Evolutionary conservation across 805 yeast species (phyloP).

Genomic region (Cyberlindnera americana): DNA sequence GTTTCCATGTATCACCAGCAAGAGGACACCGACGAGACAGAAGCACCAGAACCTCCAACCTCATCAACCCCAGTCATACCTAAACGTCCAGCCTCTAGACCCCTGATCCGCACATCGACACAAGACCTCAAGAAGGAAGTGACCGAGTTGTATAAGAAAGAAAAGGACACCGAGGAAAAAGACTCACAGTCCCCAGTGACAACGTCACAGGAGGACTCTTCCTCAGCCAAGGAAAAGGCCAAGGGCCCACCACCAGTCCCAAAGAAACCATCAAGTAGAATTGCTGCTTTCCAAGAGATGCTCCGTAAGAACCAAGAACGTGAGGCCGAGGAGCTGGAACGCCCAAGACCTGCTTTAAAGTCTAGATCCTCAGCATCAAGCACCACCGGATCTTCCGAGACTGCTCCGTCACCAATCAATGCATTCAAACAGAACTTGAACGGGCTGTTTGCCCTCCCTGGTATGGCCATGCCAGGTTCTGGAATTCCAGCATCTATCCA

Average conservation of each 20-base stretch:
- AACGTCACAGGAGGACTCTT: background rate
- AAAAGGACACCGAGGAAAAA: background rate
- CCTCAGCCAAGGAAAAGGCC: constrained; percentile 15
- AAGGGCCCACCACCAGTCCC: constrained; percentile 65
- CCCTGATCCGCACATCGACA: constrained; percentile 11
- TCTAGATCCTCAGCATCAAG: background rate
- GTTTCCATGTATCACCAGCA: background rate
- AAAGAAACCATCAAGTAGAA: constrained; percentile 71
- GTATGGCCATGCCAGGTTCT: constrained; percentile 37
- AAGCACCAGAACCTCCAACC: background rate
- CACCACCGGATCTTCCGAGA: background rate
- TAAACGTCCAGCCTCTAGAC: constrained; percentile 7
- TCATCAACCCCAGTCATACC: constrained; percentile 2
- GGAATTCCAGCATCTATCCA: constrained; percentile 21
- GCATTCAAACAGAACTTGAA: constrained; percentile 54
- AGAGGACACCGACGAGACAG: background rate
- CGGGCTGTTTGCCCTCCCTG: constrained; percentile 58
- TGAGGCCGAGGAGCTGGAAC: constrained; percentile 38
- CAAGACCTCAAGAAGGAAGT: constrained; percentile 12
- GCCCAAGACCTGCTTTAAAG: constrained; percentile 50
- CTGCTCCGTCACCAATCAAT: constrained; percentile 21
- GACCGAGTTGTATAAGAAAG: constrained; percentile 4
- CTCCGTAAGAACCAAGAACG: constrained; percentile 57
- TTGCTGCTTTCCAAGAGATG: constrained; percentile 81
- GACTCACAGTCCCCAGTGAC: background rate